Evolutionary conservation across 441 rosid genomes (phyloP), one percentile per base, ranked within the genome.

Genomic region (Capsella rubella): DNA sequence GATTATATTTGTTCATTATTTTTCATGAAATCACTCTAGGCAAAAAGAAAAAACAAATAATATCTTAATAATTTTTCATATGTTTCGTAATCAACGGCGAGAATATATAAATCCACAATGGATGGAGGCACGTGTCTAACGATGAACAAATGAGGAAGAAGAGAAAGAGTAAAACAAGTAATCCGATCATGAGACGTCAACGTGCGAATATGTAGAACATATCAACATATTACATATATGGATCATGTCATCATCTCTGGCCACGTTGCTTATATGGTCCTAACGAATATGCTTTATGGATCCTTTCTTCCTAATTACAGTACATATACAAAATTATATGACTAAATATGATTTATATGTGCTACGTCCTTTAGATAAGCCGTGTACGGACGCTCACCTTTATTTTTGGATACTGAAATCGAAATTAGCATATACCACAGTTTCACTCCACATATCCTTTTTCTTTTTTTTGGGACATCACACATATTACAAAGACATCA

Each of bases 281-380:
- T 53, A 53, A 61, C 18, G 79, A 43, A 76, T 76, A 76, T 76
- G 66, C 75, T 69, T 27, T 55, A 13, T 53, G 75, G 70, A 63
- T 76, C 69, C 69, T 34, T 61, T 45, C 43, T 61, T 45, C 43
- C 6, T 3, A 34, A 25, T 55, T 68, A 32, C 63, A 16, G 18
- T 16, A 16, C 18, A 16, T 42, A 39, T 1, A 45, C 4, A 49
- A 47, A 11, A 10, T 11, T 29, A 21, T 34, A 64, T 32, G 34
- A 47, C 29, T 18, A 25, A 37, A 35, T 37, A 56, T 37, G 45
- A 16, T 64, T 16, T 34, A 34, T 15, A 29, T 50, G 53, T 50
- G 67, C 59, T 67, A n/a, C 68, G 73, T 67, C 43, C 59, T 50
- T 16, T 42, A 39, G 66, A 73, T 47, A 54, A 73, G 54, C 49